phyloP scores from a whole-genome alignment of 352 stramenopile species.

The Globisporangium megalacanthum region DNA sequence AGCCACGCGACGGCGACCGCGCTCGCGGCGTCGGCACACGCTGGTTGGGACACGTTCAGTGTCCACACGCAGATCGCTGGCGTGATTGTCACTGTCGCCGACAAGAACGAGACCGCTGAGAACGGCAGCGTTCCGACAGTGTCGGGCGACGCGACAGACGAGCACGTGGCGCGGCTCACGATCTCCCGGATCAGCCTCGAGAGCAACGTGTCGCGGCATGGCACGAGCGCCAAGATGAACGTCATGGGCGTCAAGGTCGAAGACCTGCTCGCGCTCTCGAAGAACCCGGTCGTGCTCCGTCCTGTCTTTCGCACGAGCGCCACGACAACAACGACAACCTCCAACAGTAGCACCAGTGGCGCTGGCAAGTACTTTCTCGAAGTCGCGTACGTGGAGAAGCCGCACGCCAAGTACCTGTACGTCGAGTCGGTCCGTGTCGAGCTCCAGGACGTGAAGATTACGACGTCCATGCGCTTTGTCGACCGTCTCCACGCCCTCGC shows the following conservation, averaged over 20 bases:
- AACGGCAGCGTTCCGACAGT: slow-evolving; percentile 3
- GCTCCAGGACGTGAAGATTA: slow-evolving; percentile 62
- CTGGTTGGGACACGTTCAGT: slow-evolving; percentile 53
- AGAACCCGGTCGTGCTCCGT: slow-evolving; percentile 60
- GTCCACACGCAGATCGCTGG: slow-evolving; percentile 68
- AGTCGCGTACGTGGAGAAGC: slow-evolving; percentile 60
- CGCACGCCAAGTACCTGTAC: slow-evolving; percentile 65
- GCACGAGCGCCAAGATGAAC: slow-evolving; percentile 53
- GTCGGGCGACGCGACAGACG: slow-evolving; percentile 9
- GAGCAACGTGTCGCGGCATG: slow-evolving; percentile 28
- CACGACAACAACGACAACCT: slow-evolving; percentile 10
- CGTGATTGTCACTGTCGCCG: slow-evolving; percentile 60
- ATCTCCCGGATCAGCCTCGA: slow-evolving; percentile 63
- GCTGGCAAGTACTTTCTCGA: slow-evolving; percentile 57
- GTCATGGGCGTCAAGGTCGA: slow-evolving; percentile 74
- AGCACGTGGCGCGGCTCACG: slow-evolving; percentile 61
- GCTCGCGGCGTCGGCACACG: not conserved
- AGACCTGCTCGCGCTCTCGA: slow-evolving; percentile 56
- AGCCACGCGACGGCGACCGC: not conserved
- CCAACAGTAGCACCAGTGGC: not conserved
- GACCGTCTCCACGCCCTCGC: slow-evolving; percentile 56
- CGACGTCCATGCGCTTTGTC: slow-evolving; percentile 79
- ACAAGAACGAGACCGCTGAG: slow-evolving; percentile 37
- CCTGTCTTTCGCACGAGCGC: slow-evolving; percentile 28
- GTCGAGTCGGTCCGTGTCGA: slow-evolving; percentile 55